Evolutionary conservation across 768 basidiomycete genomes (phyloP), one percentile per base, ranked within the genome.

Genomic region (Termitomyces bulborhizus): DNA sequence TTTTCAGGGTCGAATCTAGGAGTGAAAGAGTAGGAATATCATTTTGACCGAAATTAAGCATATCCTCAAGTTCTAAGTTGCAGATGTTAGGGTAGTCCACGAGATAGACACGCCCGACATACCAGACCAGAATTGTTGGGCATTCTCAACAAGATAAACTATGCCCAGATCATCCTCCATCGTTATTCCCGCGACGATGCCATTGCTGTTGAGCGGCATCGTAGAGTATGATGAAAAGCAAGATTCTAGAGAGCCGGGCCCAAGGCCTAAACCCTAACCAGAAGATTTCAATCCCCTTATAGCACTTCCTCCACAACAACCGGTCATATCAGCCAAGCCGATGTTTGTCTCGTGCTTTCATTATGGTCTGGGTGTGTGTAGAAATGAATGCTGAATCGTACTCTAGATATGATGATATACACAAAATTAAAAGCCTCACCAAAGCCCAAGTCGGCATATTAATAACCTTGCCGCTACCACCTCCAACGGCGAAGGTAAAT

Each of bases 121-220:
- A 93, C 90, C 90, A 62, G 88, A 85, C 91, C 92, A 94, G 68
- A 93, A 94, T 69, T 93, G 90, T 60, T 89, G 90, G 43, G 88
- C 82, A 54, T 82, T 88, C 60, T 89, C 85, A 60, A 94, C 85
- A 57, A 88, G 77, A 70, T 93, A 94, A 27, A 85, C 82, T 57
- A 92, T 87, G 31, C 85, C 89, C n/a, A 88, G 75, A 43, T 82
- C 81, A 60, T 88, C 87, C 66, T 85, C 77, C 73, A 79, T 75
- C 24, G 72, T 63, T n/a, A 76, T 66, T 15, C 69, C 65, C 39
- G 71, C 60, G 18, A 69, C 59, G 18, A 62, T 59, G 29, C 57
- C 57, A 5, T 66, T 58, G 54, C 62, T 62, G 27, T 58, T 62
- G 53, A 68, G 64, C 15, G 64, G 62, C 66, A 73, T 69, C 48